Evolutionary conservation across 2,329 filamentous ascomycete species (phyloP).

Genomic region (Cytospora chrysosperma): DNA sequence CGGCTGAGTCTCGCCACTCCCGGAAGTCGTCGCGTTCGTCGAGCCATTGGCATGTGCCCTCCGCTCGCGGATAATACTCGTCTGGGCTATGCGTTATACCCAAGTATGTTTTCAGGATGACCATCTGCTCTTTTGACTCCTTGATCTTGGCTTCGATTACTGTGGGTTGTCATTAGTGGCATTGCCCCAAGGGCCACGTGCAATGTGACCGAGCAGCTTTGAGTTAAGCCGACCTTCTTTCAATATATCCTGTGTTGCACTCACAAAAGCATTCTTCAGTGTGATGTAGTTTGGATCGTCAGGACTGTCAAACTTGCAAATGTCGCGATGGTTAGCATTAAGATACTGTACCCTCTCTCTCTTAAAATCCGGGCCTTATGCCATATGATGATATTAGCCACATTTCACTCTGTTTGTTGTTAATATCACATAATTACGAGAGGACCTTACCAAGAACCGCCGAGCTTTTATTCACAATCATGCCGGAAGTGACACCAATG

Average conservation of each 20-base stretch:
- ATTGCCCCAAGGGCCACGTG: no score
- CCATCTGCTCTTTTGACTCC: conserved; percentile 21
- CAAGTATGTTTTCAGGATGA: conserved; percentile 24
- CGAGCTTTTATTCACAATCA: conserved; percentile 35
- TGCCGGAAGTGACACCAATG: conserved; percentile 25
- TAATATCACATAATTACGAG: no score
- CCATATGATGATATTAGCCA: neutral
- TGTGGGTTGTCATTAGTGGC: conserved; percentile 3
- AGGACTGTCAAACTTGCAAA: conserved; percentile 34
- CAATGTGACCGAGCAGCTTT: neutral
- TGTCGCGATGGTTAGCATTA: conserved; percentile 33
- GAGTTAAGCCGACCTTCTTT: conserved; percentile 22
- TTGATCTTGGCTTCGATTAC: conserved; percentile 13
- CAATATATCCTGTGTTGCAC: conserved; percentile 25
- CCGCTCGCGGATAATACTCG: conserved; percentile 30
- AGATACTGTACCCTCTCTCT: conserved; percentile 30
- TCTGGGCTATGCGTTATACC: conserved; percentile 27
- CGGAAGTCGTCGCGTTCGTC: conserved; percentile 30
- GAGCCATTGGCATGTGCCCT: conserved; percentile 35
- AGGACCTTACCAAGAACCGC: conserved; percentile 32
- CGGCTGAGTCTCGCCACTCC: conserved; percentile 27
- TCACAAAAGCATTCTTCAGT: conserved; percentile 29
- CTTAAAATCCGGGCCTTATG: conserved; percentile 24
- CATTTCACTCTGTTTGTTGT: neutral
- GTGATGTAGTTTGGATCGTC: conserved; percentile 31